Evolutionary conservation across 257 asterid species (phyloP).

Genomic region (Capsicum pubescens): DNA sequence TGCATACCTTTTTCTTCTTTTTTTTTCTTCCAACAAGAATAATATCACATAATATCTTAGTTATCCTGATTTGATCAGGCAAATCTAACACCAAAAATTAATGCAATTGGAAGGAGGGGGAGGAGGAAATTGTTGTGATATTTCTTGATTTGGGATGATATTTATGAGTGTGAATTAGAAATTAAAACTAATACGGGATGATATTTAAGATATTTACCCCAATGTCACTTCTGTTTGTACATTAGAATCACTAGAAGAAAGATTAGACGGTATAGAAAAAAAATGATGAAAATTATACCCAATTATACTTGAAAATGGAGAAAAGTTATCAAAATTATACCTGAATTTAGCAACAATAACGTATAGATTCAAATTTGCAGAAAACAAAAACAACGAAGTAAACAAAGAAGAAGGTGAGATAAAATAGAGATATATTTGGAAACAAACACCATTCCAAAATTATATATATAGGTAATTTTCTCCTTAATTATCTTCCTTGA

Average conservation of each 20-base stretch:
- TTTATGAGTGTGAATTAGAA: background rate
- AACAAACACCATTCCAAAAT: too few relatives aligned
- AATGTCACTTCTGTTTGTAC: constrained; percentile 61
- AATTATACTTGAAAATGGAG: too few relatives aligned
- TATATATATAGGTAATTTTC: too few relatives aligned
- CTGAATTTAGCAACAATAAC: too few relatives aligned
- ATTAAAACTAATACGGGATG: background rate
- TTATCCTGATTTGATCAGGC: background rate
- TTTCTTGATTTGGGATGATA: background rate
- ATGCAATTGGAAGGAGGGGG: background rate
- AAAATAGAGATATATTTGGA: too few relatives aligned
- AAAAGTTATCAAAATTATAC: too few relatives aligned
- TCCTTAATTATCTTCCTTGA: too few relatives aligned
- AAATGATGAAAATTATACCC: constrained; percentile 67
- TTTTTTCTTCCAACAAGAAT: too few relatives aligned
- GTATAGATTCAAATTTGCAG: too few relatives aligned
- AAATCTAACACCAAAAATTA: background rate
- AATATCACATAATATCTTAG: constrained; percentile 31
- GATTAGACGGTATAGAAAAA: constrained; percentile 70
- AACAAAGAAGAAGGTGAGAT: too few relatives aligned
- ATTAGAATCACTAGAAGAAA: constrained; percentile 63
- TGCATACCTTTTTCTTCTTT: too few relatives aligned
- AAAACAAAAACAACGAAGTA: too few relatives aligned
- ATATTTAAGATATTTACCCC: background rate
- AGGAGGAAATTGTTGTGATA: background rate